Evolutionary conservation across 306 rosid species (phyloP).

Genomic region (Cicer arietinum): DNA sequence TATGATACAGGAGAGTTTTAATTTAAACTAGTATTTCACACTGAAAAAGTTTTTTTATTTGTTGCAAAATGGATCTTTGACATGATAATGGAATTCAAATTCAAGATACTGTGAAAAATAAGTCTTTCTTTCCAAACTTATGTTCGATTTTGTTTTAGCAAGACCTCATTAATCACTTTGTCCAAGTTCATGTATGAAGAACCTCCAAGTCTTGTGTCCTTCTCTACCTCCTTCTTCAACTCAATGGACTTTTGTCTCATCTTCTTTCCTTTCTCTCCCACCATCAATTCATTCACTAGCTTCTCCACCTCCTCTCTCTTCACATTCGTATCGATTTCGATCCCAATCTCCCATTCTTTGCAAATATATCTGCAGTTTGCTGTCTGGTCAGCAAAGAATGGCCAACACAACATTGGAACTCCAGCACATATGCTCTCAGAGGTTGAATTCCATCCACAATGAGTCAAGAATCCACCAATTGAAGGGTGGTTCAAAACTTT

Average conservation of each 20-base stretch:
- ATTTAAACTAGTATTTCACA: too few relatives aligned
- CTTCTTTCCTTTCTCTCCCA: slow-evolving; percentile 47
- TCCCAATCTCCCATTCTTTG: slow-evolving; percentile 45
- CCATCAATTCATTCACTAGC: slow-evolving; percentile 47
- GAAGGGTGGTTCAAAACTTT: slow-evolving; percentile 44
- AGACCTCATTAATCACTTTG: slow-evolving; percentile 37
- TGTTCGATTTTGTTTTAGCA: slow-evolving; percentile 4
- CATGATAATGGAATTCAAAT: not conserved
- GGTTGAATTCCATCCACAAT: slow-evolving; percentile 52
- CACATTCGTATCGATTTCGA: slow-evolving; percentile 38
- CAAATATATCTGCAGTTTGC: slow-evolving; percentile 34
- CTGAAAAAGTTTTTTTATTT: too few relatives aligned
- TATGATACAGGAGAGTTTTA: too few relatives aligned
- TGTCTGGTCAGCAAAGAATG: slow-evolving; percentile 42
- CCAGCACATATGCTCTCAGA: slow-evolving; percentile 41
- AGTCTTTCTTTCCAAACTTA: too few relatives aligned
- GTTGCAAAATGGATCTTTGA: not conserved
- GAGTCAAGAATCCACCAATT: slow-evolving; percentile 43
- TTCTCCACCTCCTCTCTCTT: slow-evolving; percentile 48
- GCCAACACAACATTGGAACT: slow-evolving; percentile 52
- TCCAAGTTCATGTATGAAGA: slow-evolving; percentile 30
- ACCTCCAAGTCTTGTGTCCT: slow-evolving; percentile 41
- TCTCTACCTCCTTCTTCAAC: slow-evolving; percentile 38
- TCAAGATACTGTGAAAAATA: too few relatives aligned
- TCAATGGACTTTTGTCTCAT: slow-evolving; percentile 40